Evolutionary conservation across 345 rosid genomes (phyloP).

Genomic region (Adansonia digitata): DNA sequence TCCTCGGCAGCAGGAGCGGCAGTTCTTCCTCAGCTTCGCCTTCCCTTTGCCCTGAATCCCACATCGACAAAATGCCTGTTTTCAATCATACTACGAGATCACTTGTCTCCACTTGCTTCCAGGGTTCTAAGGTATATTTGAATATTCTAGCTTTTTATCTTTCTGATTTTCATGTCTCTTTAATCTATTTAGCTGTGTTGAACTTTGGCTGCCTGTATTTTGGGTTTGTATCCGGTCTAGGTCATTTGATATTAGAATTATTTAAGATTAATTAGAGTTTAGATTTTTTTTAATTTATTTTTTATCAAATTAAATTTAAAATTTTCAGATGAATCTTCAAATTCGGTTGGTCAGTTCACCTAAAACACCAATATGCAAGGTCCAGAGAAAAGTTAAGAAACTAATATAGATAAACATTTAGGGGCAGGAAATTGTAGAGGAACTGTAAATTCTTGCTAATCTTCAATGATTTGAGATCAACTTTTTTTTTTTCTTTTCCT

Average conservation of each 20-base stretch:
- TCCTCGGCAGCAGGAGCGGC: not conserved
- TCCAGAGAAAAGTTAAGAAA: not conserved
- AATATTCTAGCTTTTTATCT: no score
- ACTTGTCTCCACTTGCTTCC: slow-evolving; percentile 17
- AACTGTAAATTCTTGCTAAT: not conserved
- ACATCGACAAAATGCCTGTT: not conserved
- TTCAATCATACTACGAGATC: slow-evolving; percentile 3
- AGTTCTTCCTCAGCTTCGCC: slow-evolving; percentile 13
- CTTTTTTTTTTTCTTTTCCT: no score
- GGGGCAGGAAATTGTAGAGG: no score
- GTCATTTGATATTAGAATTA: not conserved
- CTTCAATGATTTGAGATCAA: not conserved
- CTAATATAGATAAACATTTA: no score
- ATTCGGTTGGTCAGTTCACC: not conserved
- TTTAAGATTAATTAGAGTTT: not conserved
- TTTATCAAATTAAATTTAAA: no score
- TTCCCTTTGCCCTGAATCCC: not conserved
- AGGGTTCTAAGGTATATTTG: slow-evolving; percentile 36
- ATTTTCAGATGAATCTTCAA: not conserved
- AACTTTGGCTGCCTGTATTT: not conserved
- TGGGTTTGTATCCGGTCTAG: not conserved
- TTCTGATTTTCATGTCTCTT: no score
- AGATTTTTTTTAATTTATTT: not conserved
- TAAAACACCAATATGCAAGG: not conserved
- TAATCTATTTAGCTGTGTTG: not conserved